These are phyloP conservation scores for Suillus variegatus DNA, from an alignment of 768 basidiomycete genomes.

Conservation along the genomic window DNA sequence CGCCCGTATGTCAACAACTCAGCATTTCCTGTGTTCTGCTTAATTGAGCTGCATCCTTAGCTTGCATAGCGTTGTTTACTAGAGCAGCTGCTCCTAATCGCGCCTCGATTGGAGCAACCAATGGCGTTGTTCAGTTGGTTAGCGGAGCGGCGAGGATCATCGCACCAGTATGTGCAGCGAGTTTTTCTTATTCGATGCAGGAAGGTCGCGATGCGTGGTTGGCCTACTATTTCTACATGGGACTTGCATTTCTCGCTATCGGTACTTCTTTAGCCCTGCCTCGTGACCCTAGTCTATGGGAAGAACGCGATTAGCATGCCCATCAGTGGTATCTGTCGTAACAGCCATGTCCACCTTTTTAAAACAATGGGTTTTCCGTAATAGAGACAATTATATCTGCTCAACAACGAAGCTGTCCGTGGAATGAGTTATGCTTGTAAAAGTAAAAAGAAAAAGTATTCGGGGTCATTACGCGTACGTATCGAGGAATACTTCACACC, in stretches of 20 bases:
- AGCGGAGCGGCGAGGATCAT: neutral
- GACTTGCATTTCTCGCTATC: neutral
- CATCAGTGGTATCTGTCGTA: neutral
- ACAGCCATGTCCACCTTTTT: too few relatives aligned
- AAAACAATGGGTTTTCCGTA: too few relatives aligned
- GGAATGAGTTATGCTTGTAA: too few relatives aligned
- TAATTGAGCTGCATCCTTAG: neutral
- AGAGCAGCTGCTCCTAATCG: neutral
- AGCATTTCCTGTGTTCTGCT: neutral
- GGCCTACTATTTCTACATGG: neutral
- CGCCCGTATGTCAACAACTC: neutral
- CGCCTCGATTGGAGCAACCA: neutral
- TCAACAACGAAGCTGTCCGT: too few relatives aligned
- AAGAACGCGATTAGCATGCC: neutral
- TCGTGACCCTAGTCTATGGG: neutral
- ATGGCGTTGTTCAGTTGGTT: neutral
- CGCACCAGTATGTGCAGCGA: neutral
- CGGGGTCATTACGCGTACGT: too few relatives aligned
- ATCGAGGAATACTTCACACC: constrained; percentile 3
- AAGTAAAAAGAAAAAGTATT: too few relatives aligned
- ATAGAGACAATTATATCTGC: too few relatives aligned
- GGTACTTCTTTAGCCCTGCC: neutral
- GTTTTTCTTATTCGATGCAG: neutral
- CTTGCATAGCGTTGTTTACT: neutral
- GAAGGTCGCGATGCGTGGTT: neutral